Base-by-base conservation (phyloP, 352 stramenopile genomes). In the Elongisporangium prolatum region DNA sequence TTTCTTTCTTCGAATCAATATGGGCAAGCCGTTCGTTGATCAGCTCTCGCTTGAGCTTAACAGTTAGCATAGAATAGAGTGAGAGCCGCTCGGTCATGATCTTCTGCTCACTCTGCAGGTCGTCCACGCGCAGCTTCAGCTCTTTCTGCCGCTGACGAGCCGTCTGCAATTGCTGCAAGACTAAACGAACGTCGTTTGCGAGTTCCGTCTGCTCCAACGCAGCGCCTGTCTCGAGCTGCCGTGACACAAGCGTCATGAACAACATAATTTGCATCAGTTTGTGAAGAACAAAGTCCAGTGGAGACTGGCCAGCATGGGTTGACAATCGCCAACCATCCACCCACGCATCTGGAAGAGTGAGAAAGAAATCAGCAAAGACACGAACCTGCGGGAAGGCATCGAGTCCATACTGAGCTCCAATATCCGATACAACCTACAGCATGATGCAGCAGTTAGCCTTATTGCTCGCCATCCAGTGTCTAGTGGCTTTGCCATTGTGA, bases 21-120 rank as follows among this genome's bases (percentile, higher is more conserved):
- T 89, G 79, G 9, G 81, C 81, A 25, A 91, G 67, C 53, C 81
- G 75, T 64, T 93, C 84, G 62, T 86, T 80, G 57, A 93, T 72
- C 60, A 93, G 71, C 37, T 90, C 77, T 48, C 80, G 77, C 60
- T 87, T 88, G 47, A 93, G 65, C 57, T 91, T 86, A 48, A 75
- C 54, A 18, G 80, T 65, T 0, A 91, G 50, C 21, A 75, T 77
- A 53, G 68, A 62, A 60, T 86, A 89, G 7, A 93, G 65, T 48
- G 72, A 60, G 14, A 89, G 20, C 0, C 79, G 71, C 55, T 90
- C 71, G 28, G 69, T 75, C 0, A 71, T 61, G 7, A 88, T 54
- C 50, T 61, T 66, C 44, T 93, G 80, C 52, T 89, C 84, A 13
- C 71, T 72, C 37, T 74, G 71, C 50, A 91, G 58, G 25, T 80